Conservation (phyloP, 148 eudicot species). For the Camellia sinensis region DNA sequence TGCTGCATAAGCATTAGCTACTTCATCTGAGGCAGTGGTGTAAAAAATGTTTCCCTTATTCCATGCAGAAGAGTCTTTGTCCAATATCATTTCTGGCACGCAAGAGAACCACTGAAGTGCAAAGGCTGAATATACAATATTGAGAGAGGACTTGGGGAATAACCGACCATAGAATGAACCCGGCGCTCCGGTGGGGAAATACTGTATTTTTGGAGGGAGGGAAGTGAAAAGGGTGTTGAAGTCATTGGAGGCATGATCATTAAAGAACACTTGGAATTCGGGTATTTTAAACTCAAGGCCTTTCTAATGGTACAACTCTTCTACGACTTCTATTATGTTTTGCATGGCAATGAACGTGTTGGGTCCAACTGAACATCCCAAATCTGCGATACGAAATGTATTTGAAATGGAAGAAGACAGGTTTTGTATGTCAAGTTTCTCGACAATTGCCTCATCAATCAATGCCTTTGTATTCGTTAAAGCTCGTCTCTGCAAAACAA, state of each 20-base stretch:
- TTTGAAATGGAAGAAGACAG: neutral
- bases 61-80: neutral
- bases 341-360: conserved; percentile 7
- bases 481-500: conserved; percentile 1
- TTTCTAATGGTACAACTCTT: neutral
- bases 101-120: conserved; percentile 6
- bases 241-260: conserved; percentile 5
- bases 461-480: neutral
- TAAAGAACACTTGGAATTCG: conserved; percentile 11
- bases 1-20: neutral
- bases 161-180: conserved; percentile 6
- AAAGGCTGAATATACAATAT: neutral
- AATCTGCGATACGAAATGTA: neutral
- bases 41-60: conserved; percentile 1
- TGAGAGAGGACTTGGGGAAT: conserved; percentile 8
- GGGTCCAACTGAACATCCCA: neutral
- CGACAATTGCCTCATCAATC: conserved; percentile 5
- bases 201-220: neutral
- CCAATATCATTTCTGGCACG: neutral
- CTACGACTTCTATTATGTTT: neutral
- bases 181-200: neutral
- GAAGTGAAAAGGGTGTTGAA: conserved; percentile 12
- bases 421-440: neutral
- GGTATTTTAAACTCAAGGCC: neutral
- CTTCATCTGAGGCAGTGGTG: neutral